Base-by-base conservation (phyloP, 75 land plant genomes). In the Selaginella moellendorffii region DNA sequence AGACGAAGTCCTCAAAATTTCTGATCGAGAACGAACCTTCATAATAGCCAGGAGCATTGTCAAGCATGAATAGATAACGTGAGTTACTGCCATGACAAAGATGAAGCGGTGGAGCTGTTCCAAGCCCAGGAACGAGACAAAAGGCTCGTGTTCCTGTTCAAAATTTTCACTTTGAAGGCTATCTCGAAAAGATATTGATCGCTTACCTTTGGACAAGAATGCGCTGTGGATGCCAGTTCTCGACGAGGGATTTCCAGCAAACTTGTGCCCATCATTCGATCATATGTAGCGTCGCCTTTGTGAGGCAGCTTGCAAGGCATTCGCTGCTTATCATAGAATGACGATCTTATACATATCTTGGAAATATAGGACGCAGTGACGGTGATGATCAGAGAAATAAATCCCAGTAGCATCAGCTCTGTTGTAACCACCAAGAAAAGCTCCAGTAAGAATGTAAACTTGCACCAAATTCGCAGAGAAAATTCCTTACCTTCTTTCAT, bases 401-500 rank as follows among this genome's bases (percentile, higher is more conserved):
- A 56, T 2, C 59, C 59, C 59, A 56, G 24, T n/a, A 56, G 21
- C 59, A 56, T 56, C n/a, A 56, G 24, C 24, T 56, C 59, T 56
- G 59, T 56, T 2, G 18, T 18, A 46, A 46, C 10, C 10, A 18
- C 14, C 10, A 46, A 46, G 51, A 18, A 10, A 46, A 46, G 18
- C 51, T 18, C 10, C 18, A n/a, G n/a, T n/a, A n/a, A n/a, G n/a
- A n/a, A 46, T 46, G 51, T 10, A 46, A 46, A 10, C 18, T 18
- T 46, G 51, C 10, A 46, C 51, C 51, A 46, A 10, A 46, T 46
- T 10, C 51, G 14, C 10, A 46, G 18, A 46, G 14, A n/a, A n/a
- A n/a, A n/a, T n/a, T n/a, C 2, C 21, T 56, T 56, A 56, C 59
- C 59, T 56, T 56, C 59, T 56, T 56, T 56, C 59, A 56, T 56